phyloP scores from a whole-genome alignment of 1,284 basidiomycete genomes.

The Meripilus lineatus region DNA sequence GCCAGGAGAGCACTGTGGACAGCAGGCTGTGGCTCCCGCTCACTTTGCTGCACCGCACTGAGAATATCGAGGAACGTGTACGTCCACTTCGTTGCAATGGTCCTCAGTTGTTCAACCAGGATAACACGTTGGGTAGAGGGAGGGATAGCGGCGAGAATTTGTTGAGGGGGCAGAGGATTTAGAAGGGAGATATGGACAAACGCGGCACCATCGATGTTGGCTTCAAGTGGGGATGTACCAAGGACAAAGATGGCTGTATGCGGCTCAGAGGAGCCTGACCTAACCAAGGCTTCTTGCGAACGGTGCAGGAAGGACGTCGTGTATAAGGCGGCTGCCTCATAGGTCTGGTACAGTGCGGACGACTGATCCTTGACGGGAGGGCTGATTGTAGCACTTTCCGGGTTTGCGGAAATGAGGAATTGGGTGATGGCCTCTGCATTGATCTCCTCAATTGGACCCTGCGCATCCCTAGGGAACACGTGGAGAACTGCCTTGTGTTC shows the following conservation, averaged over 20 bases:
- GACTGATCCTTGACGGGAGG: slow-evolving; percentile 13
- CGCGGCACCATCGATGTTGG: slow-evolving; percentile 52
- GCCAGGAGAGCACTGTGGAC: slow-evolving; percentile 65
- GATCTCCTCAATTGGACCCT: slow-evolving; percentile 40
- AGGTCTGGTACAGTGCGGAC: slow-evolving; percentile 44
- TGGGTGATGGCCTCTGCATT: slow-evolving; percentile 51
- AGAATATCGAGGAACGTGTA: slow-evolving; percentile 84
- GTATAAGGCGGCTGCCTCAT: slow-evolving; percentile 58
- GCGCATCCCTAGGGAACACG: slow-evolving; percentile 53
- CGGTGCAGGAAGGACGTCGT: slow-evolving; percentile 61
- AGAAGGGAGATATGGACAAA: slow-evolving; percentile 72
- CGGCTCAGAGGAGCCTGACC: slow-evolving; percentile 45
- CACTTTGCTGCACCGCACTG: slow-evolving; percentile 63
- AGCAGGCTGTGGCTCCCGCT: slow-evolving; percentile 41
- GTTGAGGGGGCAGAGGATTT: slow-evolving; percentile 67
- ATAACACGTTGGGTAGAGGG: slow-evolving; percentile 66
- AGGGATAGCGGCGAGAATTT: slow-evolving; percentile 64
- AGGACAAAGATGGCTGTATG: slow-evolving; percentile 71
- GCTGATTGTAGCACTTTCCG: slow-evolving; percentile 25
- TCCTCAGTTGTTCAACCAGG: slow-evolving; percentile 78
- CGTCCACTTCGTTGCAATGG: slow-evolving; percentile 83
- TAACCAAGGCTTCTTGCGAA: slow-evolving; percentile 47
- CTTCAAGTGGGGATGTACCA: slow-evolving; percentile 45
- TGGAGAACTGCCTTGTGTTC: slow-evolving; percentile 73
- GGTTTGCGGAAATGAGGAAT: slow-evolving; percentile 43